Base-by-base conservation (phyloP, 1,284 basidiomycete genomes). In the Peniophora sp. region DNA sequence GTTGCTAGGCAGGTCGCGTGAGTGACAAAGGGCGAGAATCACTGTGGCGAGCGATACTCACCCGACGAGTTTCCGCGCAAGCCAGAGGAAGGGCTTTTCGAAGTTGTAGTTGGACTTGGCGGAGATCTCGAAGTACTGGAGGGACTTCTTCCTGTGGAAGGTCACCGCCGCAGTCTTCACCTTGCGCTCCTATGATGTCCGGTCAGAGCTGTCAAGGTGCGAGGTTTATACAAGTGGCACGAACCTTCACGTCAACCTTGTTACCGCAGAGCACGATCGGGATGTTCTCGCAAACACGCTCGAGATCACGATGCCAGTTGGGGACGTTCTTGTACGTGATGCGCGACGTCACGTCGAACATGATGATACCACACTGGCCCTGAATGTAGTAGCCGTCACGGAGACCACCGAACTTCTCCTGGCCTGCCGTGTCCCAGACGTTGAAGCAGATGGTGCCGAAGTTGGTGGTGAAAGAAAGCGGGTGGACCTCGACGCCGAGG, bases 271-370 rank as follows among this genome's bases (percentile, higher is more conserved):
- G 85, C 35, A 99, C 97, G 64, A 99, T 97, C 55, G 97, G 96
- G 65, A 99, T 99, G 77, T 92, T 97, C 75, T 99, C 96, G 72
- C 97, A 99, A 49, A 99, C 97, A 59, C 97, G 92, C 77, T 99
- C 97, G 62, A 99, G 85, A 71, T 98, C 96, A 67, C 97, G 89
- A 81, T 98, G 94, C 97, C 97, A 99, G 82, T 99, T 99, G 63
- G 97, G 97, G 41, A 99, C 97, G 72, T 99, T 99, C 83, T 99
- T 99, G 82, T 99, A 99, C 51, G 97, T 99, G 83, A 99, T 99
- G 64, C 97, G 88, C 51, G 95, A 96, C 54, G 97, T 99, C 56
- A 99, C 97, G 68, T 99, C 97, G 75, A 99, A 99, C 97, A 99
- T 99, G 85, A 99, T 99, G 78, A 99, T 99, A 67, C 97, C 97